Percentiles rank a stretch among this genome's conserved stretches.
These are phyloP conservation scores for Geosmithia flava DNA, from an alignment of 2,329 filamentous ascomycete species.

Conservation along the genomic window DNA sequence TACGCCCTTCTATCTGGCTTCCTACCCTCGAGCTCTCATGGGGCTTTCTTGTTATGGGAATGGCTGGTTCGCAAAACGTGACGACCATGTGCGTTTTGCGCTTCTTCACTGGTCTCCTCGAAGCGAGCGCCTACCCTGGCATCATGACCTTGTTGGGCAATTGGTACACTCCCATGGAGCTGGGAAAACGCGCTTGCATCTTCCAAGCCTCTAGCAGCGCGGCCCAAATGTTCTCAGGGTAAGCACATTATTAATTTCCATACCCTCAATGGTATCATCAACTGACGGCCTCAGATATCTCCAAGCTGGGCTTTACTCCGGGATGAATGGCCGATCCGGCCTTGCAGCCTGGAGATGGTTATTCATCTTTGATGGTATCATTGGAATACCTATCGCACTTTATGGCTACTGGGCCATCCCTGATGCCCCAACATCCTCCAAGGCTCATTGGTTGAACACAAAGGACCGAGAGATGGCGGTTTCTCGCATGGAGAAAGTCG, in stretches of 20 bases:
- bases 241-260: not conserved
- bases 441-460: constrained; percentile 14
- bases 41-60: constrained; percentile 16
- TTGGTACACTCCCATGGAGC: constrained; percentile 27
- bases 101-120: constrained; percentile 25
- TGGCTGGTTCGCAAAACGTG: constrained; percentile 21
- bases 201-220: constrained; percentile 23
- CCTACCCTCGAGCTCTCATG: constrained; percentile 18
- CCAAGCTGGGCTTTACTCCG: constrained; percentile 25
- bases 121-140: constrained; percentile 20
- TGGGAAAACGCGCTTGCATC: constrained; percentile 25
- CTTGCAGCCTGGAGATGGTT: constrained; percentile 31
- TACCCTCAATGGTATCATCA: not conserved
- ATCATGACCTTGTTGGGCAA: constrained; percentile 22
- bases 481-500: constrained; percentile 14
- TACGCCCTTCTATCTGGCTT: constrained; percentile 23
- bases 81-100: constrained; percentile 20
- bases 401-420: constrained; percentile 20
- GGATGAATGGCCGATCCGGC: constrained; percentile 22
- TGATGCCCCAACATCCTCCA: constrained; percentile 13
- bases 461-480: constrained; percentile 14
- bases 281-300: constrained; percentile 10
- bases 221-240: constrained; percentile 29
- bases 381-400: constrained; percentile 16
- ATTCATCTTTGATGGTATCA: constrained; percentile 28